phyloP scores from a whole-genome alignment of 306 rosid genomes.

The Pueraria montana region DNA sequence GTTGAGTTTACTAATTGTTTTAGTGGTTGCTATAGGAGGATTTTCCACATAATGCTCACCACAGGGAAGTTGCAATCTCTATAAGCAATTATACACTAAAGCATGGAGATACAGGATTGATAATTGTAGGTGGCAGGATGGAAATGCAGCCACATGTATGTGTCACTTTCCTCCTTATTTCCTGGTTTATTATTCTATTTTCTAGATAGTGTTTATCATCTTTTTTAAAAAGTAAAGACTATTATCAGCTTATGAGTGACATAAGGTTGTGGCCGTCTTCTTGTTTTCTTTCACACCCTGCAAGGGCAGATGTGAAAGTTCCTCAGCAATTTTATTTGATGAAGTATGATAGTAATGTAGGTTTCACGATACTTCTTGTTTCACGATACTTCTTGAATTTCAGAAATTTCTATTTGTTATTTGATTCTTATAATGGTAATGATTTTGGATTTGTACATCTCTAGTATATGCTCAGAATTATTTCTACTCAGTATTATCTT shows the following conservation, averaged over 20 bases:
- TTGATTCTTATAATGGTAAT: slow-evolving; percentile 32
- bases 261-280: slow-evolving; percentile 25
- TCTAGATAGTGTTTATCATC: slow-evolving; percentile 18
- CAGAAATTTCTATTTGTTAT: slow-evolving; percentile 22
- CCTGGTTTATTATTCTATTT: slow-evolving; percentile 29
- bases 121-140: slow-evolving; percentile 98
- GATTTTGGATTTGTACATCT: slow-evolving; percentile 33
- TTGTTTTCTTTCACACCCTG: slow-evolving; percentile 18
- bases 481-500: slow-evolving; percentile 17
- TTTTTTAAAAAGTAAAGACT: slow-evolving; percentile 9
- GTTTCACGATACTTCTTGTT: slow-evolving; percentile 23
- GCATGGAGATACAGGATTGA: slow-evolving; percentile 96
- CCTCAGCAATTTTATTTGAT: slow-evolving; percentile 31
- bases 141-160: slow-evolving; percentile 96
- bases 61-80: slow-evolving; percentile 90
- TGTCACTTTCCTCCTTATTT: slow-evolving; percentile 28
- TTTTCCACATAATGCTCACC: slow-evolving; percentile 98
- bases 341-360: slow-evolving; percentile 21
- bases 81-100: slow-evolving; percentile 86
- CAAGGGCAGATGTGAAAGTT: slow-evolving; percentile 36
- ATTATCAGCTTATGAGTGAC: slow-evolving; percentile 16
- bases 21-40: slow-evolving; percentile 67
- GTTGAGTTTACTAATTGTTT: slow-evolving; percentile 38
- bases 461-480: slow-evolving; percentile 11
- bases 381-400: slow-evolving; percentile 33